Evolutionary conservation across 2,329 filamentous ascomycete species (phyloP), one percentile per base, ranked within the genome.

Genomic region (Claviceps sp.): DNA sequence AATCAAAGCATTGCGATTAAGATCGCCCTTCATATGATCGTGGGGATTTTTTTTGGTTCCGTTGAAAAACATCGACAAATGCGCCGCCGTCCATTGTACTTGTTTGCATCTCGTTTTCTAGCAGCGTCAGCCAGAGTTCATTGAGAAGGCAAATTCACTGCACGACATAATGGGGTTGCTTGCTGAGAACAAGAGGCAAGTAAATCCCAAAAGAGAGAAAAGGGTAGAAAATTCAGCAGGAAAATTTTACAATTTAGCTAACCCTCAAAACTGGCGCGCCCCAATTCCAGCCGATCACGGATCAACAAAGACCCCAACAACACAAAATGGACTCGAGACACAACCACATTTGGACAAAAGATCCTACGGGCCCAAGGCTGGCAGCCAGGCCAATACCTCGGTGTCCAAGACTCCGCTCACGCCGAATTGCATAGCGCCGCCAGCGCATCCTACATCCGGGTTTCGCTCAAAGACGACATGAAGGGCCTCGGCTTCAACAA

Each of bases 291-390:
- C 50, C 66, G 67, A 50, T 60, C 75, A 47, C 95, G 91, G 71
- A 82, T 97, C 64, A 85, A 85, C 58, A 78, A 85, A 65, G 93
- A 98, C 69, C 93, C 93, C 7, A 96, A 97, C 71, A 98, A 97
- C 68, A 95, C 88, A 47, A 82, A 80, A 76, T 98, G 93, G 93
- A 83, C 85, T 52, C 83, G 84, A 62, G 85, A 90, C 65, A 87
- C 85, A 57, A 78, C 78, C 52, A 84, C 82, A 51, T 97, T 93
- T 66, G 93, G 93, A 59, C 90, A 95, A 67, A 87, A 83, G 64
- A 91, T 97, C 59, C 82, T 98, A 63, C 81, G 84, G 48, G 76
- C 85, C 16, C 89, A 96, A 62, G 93, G 93, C 57, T 98, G 93
- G 93, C 78, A 84, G 55, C 89, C 90, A 0, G 93, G 93, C 39